Evolutionary conservation across 345 rosid genomes (phyloP).

Genomic region (Anastatica hierochuntica): DNA sequence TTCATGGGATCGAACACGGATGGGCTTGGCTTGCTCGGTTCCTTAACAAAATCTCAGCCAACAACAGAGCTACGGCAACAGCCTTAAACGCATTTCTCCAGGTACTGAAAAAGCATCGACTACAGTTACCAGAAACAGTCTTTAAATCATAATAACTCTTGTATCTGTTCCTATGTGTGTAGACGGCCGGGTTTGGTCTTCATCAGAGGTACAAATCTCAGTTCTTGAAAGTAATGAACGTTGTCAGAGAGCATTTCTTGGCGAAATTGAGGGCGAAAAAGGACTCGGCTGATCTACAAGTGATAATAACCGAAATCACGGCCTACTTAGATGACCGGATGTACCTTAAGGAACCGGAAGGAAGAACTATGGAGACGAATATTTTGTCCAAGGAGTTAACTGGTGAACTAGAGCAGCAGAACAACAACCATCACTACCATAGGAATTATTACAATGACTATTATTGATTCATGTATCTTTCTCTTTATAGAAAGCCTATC

Average conservation of each 20-base stretch:
- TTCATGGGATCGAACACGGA: slow-evolving; percentile 64
- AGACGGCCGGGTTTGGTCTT: slow-evolving; percentile 81
- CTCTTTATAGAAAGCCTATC: background rate
- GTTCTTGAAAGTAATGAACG: slow-evolving; percentile 51
- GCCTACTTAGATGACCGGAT: slow-evolving; percentile 49
- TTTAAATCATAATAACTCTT: background rate
- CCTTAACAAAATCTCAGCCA: slow-evolving; percentile 49
- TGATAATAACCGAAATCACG: slow-evolving; percentile 36
- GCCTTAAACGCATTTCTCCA: slow-evolving; percentile 57
- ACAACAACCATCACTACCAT: slow-evolving; percentile 21
- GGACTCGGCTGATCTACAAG: slow-evolving; percentile 34
- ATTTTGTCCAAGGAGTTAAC: slow-evolving; percentile 36
- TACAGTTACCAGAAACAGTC: background rate
- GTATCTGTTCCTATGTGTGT: slow-evolving; percentile 1
- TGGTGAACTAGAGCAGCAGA: slow-evolving; percentile 21
- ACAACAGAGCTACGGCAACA: slow-evolving; percentile 52
- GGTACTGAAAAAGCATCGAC: slow-evolving; percentile 1
- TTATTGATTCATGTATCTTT: background rate
- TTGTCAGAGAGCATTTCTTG: slow-evolving; percentile 47
- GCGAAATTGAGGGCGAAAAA: slow-evolving; percentile 37
- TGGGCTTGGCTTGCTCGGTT: slow-evolving; percentile 87
- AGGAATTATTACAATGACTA: background rate
- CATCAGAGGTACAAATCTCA: slow-evolving; percentile 51
- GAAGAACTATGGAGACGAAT: slow-evolving; percentile 35
- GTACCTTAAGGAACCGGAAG: slow-evolving; percentile 62